Evolutionary conservation across 2,329 filamentous ascomycete genomes (phyloP).

Genomic region (Niveomyces coronatus): DNA sequence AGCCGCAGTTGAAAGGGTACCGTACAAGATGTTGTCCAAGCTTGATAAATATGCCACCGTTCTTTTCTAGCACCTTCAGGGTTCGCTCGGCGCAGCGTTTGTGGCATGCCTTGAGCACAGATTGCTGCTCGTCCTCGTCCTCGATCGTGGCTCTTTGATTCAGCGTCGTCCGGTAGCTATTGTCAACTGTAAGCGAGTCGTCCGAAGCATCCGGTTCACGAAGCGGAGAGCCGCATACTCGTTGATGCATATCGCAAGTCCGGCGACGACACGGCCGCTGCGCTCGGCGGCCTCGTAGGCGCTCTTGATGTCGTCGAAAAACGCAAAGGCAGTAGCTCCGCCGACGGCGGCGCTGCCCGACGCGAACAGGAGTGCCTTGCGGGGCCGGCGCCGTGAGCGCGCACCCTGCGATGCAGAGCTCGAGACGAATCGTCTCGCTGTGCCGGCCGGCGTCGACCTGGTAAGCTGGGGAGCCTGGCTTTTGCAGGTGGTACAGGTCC

Average conservation of each 20-base stretch:
- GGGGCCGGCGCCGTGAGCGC: constrained; percentile 16
- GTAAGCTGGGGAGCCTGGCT: constrained; percentile 25
- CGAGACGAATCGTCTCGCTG: constrained; percentile 21
- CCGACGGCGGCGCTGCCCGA: constrained; percentile 41
- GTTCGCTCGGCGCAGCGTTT: constrained; percentile 87
- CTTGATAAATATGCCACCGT: constrained; percentile 98
- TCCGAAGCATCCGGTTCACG: background rate
- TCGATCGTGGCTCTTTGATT: constrained; percentile 54
- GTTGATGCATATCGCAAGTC: constrained; percentile 74
- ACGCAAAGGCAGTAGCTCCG: constrained; percentile 39
- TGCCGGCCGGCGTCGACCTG: constrained; percentile 17
- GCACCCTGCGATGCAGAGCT: constrained; percentile 14
- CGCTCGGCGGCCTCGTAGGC: constrained; percentile 66
- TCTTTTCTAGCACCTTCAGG: constrained; percentile 78
- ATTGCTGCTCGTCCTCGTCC: constrained; percentile 54
- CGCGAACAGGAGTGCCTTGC: constrained; percentile 33
- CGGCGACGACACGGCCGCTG: constrained; percentile 65
- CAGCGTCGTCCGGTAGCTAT: constrained; percentile 77
- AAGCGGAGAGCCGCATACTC: constrained; percentile 53
- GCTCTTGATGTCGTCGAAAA: constrained; percentile 63
- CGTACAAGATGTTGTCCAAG: constrained; percentile 79
- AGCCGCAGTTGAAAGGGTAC: background rate
- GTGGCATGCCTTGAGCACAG: constrained; percentile 72
- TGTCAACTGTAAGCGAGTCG: background rate
- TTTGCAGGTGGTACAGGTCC: constrained; percentile 38